phyloP scores from a whole-genome alignment of 2,329 filamentous ascomycete species.

The Juglanconis juglandina region DNA sequence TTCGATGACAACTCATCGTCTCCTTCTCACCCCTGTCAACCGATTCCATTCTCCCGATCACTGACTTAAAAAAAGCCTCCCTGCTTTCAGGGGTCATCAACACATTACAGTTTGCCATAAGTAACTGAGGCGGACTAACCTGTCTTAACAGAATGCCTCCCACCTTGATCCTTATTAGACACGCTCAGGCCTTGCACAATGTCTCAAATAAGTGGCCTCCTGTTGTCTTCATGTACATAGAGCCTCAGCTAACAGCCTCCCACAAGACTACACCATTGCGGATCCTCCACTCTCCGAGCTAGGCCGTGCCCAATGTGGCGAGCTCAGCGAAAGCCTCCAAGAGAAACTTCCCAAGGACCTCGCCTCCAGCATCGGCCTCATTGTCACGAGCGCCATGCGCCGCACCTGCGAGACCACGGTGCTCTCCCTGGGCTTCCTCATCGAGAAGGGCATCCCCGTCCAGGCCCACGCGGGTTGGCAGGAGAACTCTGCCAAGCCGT shows the following conservation, averaged over 20 bases:
- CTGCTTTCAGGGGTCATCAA: too few species aligned
- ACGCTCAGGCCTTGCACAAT: slow-evolving; percentile 71
- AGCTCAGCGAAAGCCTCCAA: slow-evolving; percentile 40
- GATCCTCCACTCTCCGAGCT: slow-evolving; percentile 49
- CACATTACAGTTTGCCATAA: too few species aligned
- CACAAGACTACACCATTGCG: slow-evolving; percentile 46
- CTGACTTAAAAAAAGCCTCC: too few species aligned
- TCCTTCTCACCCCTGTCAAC: too few species aligned
- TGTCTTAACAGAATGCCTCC: slow-evolving; percentile 51
- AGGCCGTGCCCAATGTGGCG: slow-evolving; percentile 47
- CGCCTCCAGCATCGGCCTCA: slow-evolving; percentile 42
- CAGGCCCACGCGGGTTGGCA: slow-evolving; percentile 63
- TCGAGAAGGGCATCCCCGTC: slow-evolving; percentile 51
- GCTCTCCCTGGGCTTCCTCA: slow-evolving; percentile 52
- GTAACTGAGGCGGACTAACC: neutral
- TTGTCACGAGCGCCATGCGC: slow-evolving; percentile 63
- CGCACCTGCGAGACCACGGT: slow-evolving; percentile 64
- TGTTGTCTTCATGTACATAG: neutral
- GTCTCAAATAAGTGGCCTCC: slow-evolving; percentile 41
- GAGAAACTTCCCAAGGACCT: slow-evolving; percentile 38
- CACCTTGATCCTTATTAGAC: slow-evolving; percentile 76
- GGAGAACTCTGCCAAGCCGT: slow-evolving; percentile 55
- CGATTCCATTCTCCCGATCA: too few species aligned
- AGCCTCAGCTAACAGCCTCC: slow-evolving; percentile 21
- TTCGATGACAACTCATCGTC: too few species aligned